phyloP scores from a whole-genome alignment of 2,329 filamentous ascomycete genomes.

The Drechslerella dactyloides region DNA sequence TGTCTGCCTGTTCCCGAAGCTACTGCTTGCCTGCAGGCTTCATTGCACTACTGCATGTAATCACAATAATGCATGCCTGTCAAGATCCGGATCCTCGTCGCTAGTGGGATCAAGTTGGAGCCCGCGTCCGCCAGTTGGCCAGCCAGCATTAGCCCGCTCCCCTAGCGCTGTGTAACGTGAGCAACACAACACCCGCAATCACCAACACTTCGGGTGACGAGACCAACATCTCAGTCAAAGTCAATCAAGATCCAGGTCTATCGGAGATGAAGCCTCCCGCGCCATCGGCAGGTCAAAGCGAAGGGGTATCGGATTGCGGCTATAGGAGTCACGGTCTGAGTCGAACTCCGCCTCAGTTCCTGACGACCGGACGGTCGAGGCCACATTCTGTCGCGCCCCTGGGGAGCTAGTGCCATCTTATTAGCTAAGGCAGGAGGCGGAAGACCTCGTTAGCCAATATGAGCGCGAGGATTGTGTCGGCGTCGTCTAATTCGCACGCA shows the following conservation, averaged over 20 bases:
- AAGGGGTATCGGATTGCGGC: too few relatives aligned
- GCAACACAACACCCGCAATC: background rate
- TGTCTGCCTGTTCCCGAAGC: too few relatives aligned
- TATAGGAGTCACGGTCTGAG: too few relatives aligned
- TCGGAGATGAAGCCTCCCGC: too few relatives aligned
- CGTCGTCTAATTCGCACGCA: constrained; percentile 50
- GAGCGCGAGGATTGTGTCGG: constrained; percentile 11
- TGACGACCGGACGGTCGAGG: background rate
- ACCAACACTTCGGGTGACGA: constrained; percentile 8
- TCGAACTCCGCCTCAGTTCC: too few relatives aligned
- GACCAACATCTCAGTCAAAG: constrained; percentile 1
- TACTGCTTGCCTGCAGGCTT: too few relatives aligned
- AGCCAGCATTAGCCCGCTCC: background rate
- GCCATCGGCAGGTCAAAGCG: too few relatives aligned
- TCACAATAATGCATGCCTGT: too few relatives aligned
- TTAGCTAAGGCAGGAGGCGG: constrained; percentile 27
- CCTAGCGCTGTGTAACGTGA: constrained; percentile 42
- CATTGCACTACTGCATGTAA: too few relatives aligned
- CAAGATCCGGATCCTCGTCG: too few relatives aligned
- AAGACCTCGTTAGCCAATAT: constrained; percentile 41
- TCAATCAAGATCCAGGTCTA: too few relatives aligned
- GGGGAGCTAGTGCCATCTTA: constrained; percentile 1
- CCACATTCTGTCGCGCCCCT: background rate
- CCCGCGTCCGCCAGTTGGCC: background rate
- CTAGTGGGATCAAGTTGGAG: too few relatives aligned